Base-by-base conservation (phyloP, 306 rosid species). In the Dryas alaskensis region DNA sequence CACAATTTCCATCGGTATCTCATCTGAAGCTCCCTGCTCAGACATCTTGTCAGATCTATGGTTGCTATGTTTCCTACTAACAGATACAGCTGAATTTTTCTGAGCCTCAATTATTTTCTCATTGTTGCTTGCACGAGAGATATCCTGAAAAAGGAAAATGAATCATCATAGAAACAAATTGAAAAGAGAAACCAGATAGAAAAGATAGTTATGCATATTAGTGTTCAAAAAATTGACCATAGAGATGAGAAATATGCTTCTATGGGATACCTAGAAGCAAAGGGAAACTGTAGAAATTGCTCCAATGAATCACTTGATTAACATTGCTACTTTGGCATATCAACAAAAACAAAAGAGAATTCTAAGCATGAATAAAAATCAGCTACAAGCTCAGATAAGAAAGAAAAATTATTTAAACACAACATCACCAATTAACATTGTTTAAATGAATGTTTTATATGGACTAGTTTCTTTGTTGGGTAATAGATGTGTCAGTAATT, bases 1-100 rank as follows among this genome's bases (percentile, higher is more conserved):
- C 42, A 92, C 96, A 66, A 95, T 90, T 80, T 94, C 99, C 98
- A 88, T 92, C 31, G 96, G 98, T 61, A 92, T 89, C 76, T 87
- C 99, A 82, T 95, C 98, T 14, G 53, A 73, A 71, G 86, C 69
- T 67, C 90, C 97, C 25, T 78, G 78, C 70, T 92, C 92, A 67
- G 92, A 76, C 59, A 46, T 81, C 70, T 64, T 54, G 72, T 82
- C 87, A 51, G 74, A 50, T 70, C 79, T 79, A 67, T 79, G 86
- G 58, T 85, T 80, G 75, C 78, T 63, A 55, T 81, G 82, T 72
- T 76, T 85, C 73, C 86, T 76, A 73, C 51, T 67, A 67, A 69
- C 43, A 13, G 66, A 46, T 55, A 58, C 31, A 42, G 82, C 81
- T 48, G 81, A 69, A 64, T 76, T 80, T 53, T 79, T 89, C 77